Conservation (phyloP, 148 eudicot species). For the Camellia japonica region DNA sequence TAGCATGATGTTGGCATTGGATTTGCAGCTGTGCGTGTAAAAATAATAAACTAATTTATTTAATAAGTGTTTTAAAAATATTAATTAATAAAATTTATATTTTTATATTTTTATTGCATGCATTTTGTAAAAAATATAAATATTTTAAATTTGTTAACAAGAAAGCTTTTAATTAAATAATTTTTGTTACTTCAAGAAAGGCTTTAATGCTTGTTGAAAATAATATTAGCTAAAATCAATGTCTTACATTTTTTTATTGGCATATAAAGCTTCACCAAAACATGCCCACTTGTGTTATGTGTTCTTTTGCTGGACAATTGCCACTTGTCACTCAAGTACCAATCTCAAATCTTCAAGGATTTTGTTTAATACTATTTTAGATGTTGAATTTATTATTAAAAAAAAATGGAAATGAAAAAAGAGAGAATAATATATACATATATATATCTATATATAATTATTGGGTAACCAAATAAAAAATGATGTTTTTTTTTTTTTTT, state of each 20-base stretch:
- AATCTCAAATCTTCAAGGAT: not conserved
- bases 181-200: not conserved
- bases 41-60: not conserved
- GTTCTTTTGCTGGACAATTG: not conserved
- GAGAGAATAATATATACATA: too few relatives aligned
- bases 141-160: too few relatives aligned
- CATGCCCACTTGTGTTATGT: not conserved
- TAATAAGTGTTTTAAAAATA: too few relatives aligned
- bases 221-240: constrained; percentile 4
- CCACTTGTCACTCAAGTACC: not conserved
- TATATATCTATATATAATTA: too few relatives aligned
- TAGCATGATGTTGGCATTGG: constrained; percentile 5
- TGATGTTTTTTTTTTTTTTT: too few relatives aligned
- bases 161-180: not conserved
- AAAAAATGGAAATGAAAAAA: too few relatives aligned
- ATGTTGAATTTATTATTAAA: not conserved
- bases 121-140: too few relatives aligned
- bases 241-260: not conserved
- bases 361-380: not conserved
- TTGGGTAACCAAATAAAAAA: too few relatives aligned
- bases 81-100: too few relatives aligned
- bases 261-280: not conserved
- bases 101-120: too few relatives aligned
- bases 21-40: not conserved
- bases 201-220: not conserved